These are phyloP conservation scores for Cladosporium sp. DNA, from an alignment of 2,329 filamentous ascomycete species.

Conservation along the genomic window DNA sequence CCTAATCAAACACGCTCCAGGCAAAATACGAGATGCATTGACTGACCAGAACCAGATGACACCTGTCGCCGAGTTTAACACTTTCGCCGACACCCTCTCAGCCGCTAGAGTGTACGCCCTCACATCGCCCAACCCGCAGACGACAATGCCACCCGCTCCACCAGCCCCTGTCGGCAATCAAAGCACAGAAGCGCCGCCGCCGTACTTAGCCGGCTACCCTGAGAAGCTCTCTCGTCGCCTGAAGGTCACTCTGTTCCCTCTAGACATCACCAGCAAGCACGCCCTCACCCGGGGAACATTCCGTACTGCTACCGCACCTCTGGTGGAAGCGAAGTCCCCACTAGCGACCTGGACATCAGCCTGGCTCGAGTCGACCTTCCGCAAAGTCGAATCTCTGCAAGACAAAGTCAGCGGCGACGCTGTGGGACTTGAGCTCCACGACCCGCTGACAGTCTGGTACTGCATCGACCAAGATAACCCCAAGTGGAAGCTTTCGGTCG, in stretches of 20 bases:
- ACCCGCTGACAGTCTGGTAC: constrained; percentile 40
- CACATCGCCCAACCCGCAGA: constrained; percentile 57
- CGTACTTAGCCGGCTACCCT: constrained; percentile 38
- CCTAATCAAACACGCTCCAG: constrained; percentile 33
- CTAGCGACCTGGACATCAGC: constrained; percentile 43
- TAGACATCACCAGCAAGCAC: constrained; percentile 46
- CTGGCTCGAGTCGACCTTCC: constrained; percentile 44
- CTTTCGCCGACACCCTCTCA: constrained; percentile 68
- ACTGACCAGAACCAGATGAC: constrained; percentile 50
- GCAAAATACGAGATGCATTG: neutral
- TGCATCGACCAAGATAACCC: constrained; percentile 24
- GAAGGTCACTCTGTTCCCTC: constrained; percentile 45
- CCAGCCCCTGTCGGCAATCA: constrained; percentile 36
- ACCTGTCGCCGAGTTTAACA: constrained; percentile 91
- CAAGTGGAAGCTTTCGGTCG: constrained; percentile 35
- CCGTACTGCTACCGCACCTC: constrained; percentile 25
- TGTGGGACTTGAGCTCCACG: constrained; percentile 43
- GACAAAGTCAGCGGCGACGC: constrained; percentile 32
- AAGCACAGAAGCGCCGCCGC: constrained; percentile 25
- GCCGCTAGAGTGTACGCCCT: constrained; percentile 47
- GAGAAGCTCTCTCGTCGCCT: constrained; percentile 37
- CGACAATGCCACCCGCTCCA: constrained; percentile 70
- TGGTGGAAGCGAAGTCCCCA: constrained; percentile 34
- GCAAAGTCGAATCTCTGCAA: constrained; percentile 41
- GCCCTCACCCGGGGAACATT: constrained; percentile 38